phyloP scores from a whole-genome alignment of 441 rosid genomes.

The Jatropha multifida region DNA sequence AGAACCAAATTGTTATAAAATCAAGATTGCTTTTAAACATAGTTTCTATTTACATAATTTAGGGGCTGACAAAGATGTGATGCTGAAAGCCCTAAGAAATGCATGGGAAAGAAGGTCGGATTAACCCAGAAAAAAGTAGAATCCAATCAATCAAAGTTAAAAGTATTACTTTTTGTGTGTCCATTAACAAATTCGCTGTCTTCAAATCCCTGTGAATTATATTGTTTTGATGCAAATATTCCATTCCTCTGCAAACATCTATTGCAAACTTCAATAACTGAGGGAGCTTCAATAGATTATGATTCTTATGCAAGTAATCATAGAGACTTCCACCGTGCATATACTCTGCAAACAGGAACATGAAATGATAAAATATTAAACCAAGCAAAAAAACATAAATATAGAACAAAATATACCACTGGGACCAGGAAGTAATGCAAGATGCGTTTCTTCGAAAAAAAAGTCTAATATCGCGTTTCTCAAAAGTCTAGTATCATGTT shows the following conservation, averaged over 20 bases:
- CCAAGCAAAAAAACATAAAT: background rate
- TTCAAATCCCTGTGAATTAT: constrained; percentile 80
- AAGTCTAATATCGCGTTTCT: too few relatives aligned
- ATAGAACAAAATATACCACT: too few relatives aligned
- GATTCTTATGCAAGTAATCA: constrained; percentile 64
- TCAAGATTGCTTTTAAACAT: background rate
- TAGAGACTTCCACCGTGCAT: constrained; percentile 83
- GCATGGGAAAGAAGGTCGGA: too few relatives aligned
- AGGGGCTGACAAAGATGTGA: background rate
- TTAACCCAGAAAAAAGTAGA: background rate
- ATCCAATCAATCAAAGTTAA: constrained; percentile 7
- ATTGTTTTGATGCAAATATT: constrained; percentile 70
- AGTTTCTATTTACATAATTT: background rate
- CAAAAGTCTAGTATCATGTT: background rate
- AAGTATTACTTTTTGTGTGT: constrained; percentile 46
- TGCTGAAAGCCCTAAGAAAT: background rate
- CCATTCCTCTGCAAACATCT: constrained; percentile 77
- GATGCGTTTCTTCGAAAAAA: too few relatives aligned
- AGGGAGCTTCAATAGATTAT: constrained; percentile 45
- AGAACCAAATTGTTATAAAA: background rate
- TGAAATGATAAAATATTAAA: background rate
- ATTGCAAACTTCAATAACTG: constrained; percentile 64
- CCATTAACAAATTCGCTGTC: constrained; percentile 83
- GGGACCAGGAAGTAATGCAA: background rate
- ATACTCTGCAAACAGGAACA: constrained; percentile 51